A percentile compares a stretch with the other conserved stretches of the same genome.
Conservation (phyloP, 116 monocot genomes). For the Cymodocea nodosa region DNA sequence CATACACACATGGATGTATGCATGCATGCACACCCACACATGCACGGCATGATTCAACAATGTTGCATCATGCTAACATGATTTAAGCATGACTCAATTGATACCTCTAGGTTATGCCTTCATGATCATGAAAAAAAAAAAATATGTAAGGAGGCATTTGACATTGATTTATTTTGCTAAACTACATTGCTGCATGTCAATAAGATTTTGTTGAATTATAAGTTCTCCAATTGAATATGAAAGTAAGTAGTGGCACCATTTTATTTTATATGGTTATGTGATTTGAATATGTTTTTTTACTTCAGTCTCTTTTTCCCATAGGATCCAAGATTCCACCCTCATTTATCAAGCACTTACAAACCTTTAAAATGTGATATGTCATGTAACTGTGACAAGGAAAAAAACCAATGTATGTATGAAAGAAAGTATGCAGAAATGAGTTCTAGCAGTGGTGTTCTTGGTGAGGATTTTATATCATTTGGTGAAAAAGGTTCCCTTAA, state of each 20-base stretch:
- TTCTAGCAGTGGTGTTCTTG: constrained; percentile 90
- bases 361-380: constrained; percentile 60
- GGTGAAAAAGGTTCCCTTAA: constrained; percentile 57
- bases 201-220: too few species aligned
- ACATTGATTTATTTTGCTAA: too few species aligned
- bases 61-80: too few species aligned
- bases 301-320: constrained; percentile 4
- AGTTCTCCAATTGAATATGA: too few species aligned
- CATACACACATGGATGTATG: too few species aligned
- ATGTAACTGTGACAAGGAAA: constrained; percentile 65
- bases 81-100: too few species aligned
- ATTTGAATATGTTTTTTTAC: neutral
- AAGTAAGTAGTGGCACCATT: neutral
- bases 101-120: too few species aligned
- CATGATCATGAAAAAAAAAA: too few species aligned
- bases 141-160: too few species aligned
- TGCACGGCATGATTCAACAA: too few species aligned
- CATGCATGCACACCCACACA: too few species aligned
- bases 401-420: constrained; percentile 72
- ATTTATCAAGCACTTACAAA: constrained; percentile 66
- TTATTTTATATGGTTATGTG: neutral
- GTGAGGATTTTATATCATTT: constrained; percentile 76
- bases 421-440: constrained; percentile 96
- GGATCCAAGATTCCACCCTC: constrained; percentile 94
- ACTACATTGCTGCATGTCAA: too few species aligned